Evolutionary conservation across 192 early-diverging fungal genomes (phyloP), one percentile per base, ranked within the genome.

Genomic region (Gamsiella multidivaricata): DNA sequence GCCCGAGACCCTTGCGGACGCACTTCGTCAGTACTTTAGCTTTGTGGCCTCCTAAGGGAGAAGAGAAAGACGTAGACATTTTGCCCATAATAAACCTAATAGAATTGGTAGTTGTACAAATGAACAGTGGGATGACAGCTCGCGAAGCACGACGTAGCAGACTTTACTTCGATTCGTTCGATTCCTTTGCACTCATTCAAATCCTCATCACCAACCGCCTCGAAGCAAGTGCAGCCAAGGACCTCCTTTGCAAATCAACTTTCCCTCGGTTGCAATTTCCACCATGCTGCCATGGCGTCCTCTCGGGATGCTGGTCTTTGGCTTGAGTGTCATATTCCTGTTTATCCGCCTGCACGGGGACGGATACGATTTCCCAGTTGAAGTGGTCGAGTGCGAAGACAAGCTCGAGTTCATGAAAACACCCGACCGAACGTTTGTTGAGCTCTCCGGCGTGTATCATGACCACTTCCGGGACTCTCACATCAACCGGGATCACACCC

Each of bases 1-100:
- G 50, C 95, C 97, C 1, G 89, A 91, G 58, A 94, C 95, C 7
- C 83, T 99, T 50, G 84, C 94, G 17, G 96, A 98, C 80, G 93
- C 94, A n/a, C 85, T 99, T 33, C 88, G 97, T 18, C 97, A 98
- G 86, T 98, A 95, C 85, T 98, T 97, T 84, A 91, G 88, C 60
- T 89, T 97, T 71, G 91, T 96, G 18, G 84, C 76, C 34, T 32
- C 66, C 2, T 80, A 73, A 55, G 45, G 17, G 45, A 18, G 45
- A n/a, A 9, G 37, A n/a, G n/a, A n/a, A n/a, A n/a, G n/a, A n/a
- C n/a, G n/a, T n/a, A n/a, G n/a, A n/a, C n/a, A n/a, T n/a, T n/a
- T n/a, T n/a, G n/a, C n/a, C n/a, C n/a, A n/a, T n/a, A n/a, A n/a
- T n/a, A n/a, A n/a, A n/a, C n/a, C n/a, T n/a, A n/a, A n/a, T n/a